Percentiles rank a stretch among this genome's conserved stretches.
Conservation (phyloP, 306 rosid genomes). For the Corylus americana region DNA sequence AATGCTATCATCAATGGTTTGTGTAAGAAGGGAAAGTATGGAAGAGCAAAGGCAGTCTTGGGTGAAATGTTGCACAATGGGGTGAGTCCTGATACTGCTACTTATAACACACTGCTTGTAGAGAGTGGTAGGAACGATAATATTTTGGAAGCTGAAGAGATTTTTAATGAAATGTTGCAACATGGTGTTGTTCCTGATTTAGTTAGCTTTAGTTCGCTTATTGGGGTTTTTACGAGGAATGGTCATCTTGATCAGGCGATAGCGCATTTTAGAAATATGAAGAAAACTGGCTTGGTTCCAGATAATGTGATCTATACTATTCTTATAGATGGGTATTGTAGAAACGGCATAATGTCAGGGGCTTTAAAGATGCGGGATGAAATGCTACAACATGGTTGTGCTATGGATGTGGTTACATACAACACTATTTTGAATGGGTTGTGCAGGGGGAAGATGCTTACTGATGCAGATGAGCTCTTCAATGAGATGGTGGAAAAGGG, state of each 20-base stretch:
- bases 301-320: slow-evolving; percentile 85
- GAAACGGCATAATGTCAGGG: slow-evolving; percentile 56
- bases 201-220: slow-evolving; percentile 70
- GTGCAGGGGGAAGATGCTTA: slow-evolving; percentile 69
- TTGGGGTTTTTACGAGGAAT: slow-evolving; percentile 65
- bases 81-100: slow-evolving; percentile 65
- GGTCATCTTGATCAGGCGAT: slow-evolving; percentile 59
- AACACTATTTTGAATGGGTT: slow-evolving; percentile 81
- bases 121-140: slow-evolving; percentile 68
- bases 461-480: slow-evolving; percentile 67
- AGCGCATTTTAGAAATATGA: slow-evolving; percentile 60
- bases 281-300: slow-evolving; percentile 61
- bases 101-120: slow-evolving; percentile 64
- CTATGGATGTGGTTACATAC: slow-evolving; percentile 75
- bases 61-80: slow-evolving; percentile 64
- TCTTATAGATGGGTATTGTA: slow-evolving; percentile 81
- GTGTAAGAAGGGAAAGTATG: slow-evolving; percentile 61
- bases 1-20: slow-evolving; percentile 77
- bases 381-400: slow-evolving; percentile 72
- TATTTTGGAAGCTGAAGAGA: slow-evolving; percentile 61
- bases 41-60: slow-evolving; percentile 55
- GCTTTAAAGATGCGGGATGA: slow-evolving; percentile 72
- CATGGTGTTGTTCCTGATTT: slow-evolving; percentile 69
- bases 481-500: slow-evolving; percentile 89
- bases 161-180: slow-evolving; percentile 59